Conservation (phyloP, 257 asterid genomes). For the Striga asiatica region DNA sequence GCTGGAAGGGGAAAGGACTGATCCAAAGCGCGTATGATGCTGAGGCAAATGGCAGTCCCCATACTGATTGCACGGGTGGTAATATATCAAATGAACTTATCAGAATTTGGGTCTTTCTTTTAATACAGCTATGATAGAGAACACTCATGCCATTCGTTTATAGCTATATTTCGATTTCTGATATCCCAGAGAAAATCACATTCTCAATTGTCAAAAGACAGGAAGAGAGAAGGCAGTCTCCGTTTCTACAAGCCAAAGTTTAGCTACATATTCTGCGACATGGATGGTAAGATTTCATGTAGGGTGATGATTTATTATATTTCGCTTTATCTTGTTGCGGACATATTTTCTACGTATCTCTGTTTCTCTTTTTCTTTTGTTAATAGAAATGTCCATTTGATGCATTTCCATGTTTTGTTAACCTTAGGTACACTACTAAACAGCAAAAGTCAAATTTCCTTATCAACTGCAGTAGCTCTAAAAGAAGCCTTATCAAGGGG, state of each 20-base stretch:
- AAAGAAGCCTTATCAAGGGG: conserved; percentile 89
- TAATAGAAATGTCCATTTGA: conserved; percentile 6
- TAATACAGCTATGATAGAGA: conserved; percentile 5
- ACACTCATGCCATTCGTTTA: conserved; percentile 20
- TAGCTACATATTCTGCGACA: conserved; percentile 84
- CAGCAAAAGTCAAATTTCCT: conserved; percentile 80
- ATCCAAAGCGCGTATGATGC: conserved; percentile 68
- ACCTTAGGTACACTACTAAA: conserved; percentile 80
- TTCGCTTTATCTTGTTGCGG: neutral
- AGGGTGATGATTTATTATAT: neutral
- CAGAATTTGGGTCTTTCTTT: conserved; percentile 9
- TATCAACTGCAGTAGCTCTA: conserved; percentile 68
- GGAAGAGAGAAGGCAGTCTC: conserved; percentile 93
- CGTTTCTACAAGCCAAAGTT: conserved; percentile 93
- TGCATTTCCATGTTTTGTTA: conserved; percentile 10
- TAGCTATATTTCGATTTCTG: conserved; percentile 31
- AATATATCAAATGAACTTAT: conserved; percentile 22
- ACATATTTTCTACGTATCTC: neutral
- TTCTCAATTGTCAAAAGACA: conserved; percentile 84
- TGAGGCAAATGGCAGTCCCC: conserved; percentile 38
- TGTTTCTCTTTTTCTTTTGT: neutral
- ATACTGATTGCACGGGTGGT: conserved; percentile 48
- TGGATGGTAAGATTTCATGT: conserved; percentile 74
- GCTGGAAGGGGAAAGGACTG: conserved; percentile 94
- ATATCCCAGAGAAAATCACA: conserved; percentile 43